phyloP scores from a whole-genome alignment of 2,329 filamentous ascomycete species.

The Magnaporthiopsis incrustans region DNA sequence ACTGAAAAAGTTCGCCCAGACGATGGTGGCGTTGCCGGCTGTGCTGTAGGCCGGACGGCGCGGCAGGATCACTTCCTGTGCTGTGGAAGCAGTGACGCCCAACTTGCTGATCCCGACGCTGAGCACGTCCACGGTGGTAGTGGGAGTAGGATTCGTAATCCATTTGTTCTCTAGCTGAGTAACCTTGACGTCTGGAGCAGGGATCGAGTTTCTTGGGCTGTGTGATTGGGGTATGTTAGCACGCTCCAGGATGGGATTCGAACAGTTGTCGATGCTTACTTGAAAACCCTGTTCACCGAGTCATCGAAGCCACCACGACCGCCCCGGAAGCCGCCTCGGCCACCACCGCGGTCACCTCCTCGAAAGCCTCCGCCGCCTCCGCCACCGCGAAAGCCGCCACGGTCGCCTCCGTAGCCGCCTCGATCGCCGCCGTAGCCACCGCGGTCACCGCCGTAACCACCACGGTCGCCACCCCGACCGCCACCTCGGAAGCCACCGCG shows the following conservation, averaged over 20 bases:
- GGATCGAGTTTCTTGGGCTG: constrained; percentile 5
- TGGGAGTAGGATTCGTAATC: constrained; percentile 21
- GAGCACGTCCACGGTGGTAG: constrained; percentile 20
- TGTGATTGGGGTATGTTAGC: background rate
- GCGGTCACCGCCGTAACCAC: constrained; percentile 13
- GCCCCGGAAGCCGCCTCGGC: constrained; percentile 12
- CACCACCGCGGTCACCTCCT: constrained; percentile 9
- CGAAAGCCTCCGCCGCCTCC: constrained; percentile 13
- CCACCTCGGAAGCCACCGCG: constrained; percentile 15
- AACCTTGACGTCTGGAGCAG: constrained; percentile 20
- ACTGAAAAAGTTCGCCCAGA: constrained; percentile 50
- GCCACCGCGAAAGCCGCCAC: constrained; percentile 12
- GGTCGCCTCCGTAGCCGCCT: constrained; percentile 11
- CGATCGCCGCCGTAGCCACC: constrained; percentile 10
- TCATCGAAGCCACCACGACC: constrained; percentile 17
- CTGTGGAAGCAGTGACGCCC: constrained; percentile 12
- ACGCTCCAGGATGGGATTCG: background rate
- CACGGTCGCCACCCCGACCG: constrained; percentile 9
- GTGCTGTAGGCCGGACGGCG: constrained; percentile 41
- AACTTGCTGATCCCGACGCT: constrained; percentile 28
- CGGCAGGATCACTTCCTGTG: constrained; percentile 26
- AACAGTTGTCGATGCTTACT: constrained; percentile 17
- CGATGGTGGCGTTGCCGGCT: constrained; percentile 29
- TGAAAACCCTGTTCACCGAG: constrained; percentile 18
- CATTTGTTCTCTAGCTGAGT: constrained; percentile 33